A percentile compares a stretch with the other conserved stretches of the same genome.
Evolutionary conservation across 2,329 filamentous ascomycete species (phyloP).

Genomic region (Cladosporium sp.): DNA sequence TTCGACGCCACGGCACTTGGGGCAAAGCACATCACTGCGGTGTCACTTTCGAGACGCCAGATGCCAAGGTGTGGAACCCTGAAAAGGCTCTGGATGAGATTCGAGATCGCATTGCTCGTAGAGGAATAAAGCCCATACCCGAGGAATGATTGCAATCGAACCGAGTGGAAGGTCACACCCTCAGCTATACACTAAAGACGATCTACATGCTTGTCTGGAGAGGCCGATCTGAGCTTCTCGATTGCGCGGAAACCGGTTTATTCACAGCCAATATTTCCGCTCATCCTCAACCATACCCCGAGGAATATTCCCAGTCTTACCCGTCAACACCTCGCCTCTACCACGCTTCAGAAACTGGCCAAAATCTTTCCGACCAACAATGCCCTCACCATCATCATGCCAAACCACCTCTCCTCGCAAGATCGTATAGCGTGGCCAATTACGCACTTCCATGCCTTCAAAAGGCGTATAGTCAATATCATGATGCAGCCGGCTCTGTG

Average conservation of each 20-base stretch:
- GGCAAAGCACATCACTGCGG: conserved; percentile 7
- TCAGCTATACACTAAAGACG: no score
- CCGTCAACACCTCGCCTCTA: conserved; percentile 28
- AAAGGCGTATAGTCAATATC: conserved; percentile 60
- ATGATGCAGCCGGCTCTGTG: conserved; percentile 51
- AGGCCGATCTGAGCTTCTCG: no score
- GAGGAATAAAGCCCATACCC: not conserved
- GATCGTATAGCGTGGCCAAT: conserved; percentile 60
- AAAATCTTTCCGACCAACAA: conserved; percentile 33
- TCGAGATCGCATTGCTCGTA: not conserved
- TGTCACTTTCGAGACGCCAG: conserved; percentile 1
- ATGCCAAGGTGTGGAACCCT: not conserved
- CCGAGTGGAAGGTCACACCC: no score
- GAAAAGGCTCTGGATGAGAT: conserved; percentile 7
- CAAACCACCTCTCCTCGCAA: conserved; percentile 55
- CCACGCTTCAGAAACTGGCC: conserved; percentile 35
- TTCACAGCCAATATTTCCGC: conserved; percentile 26
- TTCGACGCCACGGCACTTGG: not conserved
- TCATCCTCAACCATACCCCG: conserved; percentile 29
- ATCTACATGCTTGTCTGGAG: no score
- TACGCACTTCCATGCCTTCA: conserved; percentile 51
- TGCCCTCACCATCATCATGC: conserved; percentile 41
- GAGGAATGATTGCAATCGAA: not conserved
- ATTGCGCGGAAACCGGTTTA: no score
- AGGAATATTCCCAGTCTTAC: conserved; percentile 27